Conservation (phyloP, 2,329 filamentous ascomycete genomes). For the Paraphaeosphaeria minitans region DNA sequence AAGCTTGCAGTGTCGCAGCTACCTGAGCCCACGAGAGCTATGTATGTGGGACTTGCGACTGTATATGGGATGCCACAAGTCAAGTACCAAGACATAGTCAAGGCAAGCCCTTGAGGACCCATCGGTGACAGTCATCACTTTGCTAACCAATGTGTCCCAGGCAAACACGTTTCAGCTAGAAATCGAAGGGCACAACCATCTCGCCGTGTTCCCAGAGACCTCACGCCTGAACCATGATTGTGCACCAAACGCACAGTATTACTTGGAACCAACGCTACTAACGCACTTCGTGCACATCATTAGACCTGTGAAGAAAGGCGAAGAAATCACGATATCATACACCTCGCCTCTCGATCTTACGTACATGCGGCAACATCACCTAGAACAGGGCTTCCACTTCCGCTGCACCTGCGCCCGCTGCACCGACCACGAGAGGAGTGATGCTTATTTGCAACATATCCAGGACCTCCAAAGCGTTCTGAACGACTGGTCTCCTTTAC, state of each 20-base stretch:
- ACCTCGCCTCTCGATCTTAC: conserved; percentile 44
- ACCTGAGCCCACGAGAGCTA: conserved; percentile 19
- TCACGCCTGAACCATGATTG: conserved; percentile 51
- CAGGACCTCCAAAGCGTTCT: conserved; percentile 35
- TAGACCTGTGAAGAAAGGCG: conserved; percentile 38
- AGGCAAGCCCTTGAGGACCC: conserved; percentile 13
- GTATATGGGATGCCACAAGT: conserved; percentile 36
- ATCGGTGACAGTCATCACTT: too few relatives aligned
- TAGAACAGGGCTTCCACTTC: conserved; percentile 48
- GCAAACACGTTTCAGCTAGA: conserved; percentile 42
- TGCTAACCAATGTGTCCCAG: too few relatives aligned
- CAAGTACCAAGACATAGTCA: conserved; percentile 40
- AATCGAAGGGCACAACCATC: conserved; percentile 35
- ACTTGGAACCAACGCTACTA: conserved; percentile 42
- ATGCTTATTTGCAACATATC: conserved; percentile 39
- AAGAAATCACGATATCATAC: conserved; percentile 53
- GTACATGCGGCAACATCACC: conserved; percentile 34
- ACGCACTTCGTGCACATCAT: conserved; percentile 50
- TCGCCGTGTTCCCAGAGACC: conserved; percentile 48
- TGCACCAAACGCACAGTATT: conserved; percentile 47
- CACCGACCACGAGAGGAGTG: conserved; percentile 29
- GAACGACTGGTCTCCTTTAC: conserved; percentile 36
- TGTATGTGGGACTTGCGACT: conserved; percentile 30
- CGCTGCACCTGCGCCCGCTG: conserved; percentile 49
- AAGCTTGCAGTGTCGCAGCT: conserved; percentile 32